Evolutionary conservation across 2,329 filamentous ascomycete genomes (phyloP), one percentile per base, ranked within the genome.

Genomic region (Coniella lustricola): DNA sequence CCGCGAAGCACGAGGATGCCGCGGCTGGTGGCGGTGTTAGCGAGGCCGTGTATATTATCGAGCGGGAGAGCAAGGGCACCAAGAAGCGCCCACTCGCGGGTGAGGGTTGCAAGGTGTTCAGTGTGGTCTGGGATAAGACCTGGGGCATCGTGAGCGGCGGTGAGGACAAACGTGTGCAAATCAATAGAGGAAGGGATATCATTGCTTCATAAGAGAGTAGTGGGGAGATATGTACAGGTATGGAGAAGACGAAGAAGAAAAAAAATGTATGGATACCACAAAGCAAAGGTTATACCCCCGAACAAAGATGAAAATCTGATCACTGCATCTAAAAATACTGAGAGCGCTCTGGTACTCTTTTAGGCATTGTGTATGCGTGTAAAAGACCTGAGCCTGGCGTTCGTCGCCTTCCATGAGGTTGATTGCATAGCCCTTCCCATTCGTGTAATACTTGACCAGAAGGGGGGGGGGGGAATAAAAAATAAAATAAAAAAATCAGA

Each of bases 101-200:
- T 2, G 87, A 93, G 51, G 90, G 90, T 20, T 80, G 84, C 54
- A 97, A 97, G 76, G 89, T 98, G 42, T 88, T 97, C 65, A 79
- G 81, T 31, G 87, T 97, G 4, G 78, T 75, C 51, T 98, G 93
- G 93, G 87, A 96, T 66, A 73, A 76, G 63, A 79, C 82, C 7
- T 81, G 94, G 62, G 94, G 93, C 1, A 91, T 98, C 63, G 85
- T 96, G 38, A 94, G 87, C 60, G 90, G 75, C 37, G 90, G 91
- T 14, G 90, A 97, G 75, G 93, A 98, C 63, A 95, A 93, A 72
- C 83, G 81, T 71, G 83, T 98, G 59, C 93, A 98, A 73, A 82
- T 98, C 52, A 96, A 98, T 67, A 76, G 78, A 56, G 83, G 81
- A 16, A 74, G 77, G 54, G 76, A 72, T 49, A 56, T 79, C 37